A percentile compares a stretch with the other conserved stretches of the same genome.
Conservation (phyloP, 768 basidiomycete species). For the Suillus decipiens region DNA sequence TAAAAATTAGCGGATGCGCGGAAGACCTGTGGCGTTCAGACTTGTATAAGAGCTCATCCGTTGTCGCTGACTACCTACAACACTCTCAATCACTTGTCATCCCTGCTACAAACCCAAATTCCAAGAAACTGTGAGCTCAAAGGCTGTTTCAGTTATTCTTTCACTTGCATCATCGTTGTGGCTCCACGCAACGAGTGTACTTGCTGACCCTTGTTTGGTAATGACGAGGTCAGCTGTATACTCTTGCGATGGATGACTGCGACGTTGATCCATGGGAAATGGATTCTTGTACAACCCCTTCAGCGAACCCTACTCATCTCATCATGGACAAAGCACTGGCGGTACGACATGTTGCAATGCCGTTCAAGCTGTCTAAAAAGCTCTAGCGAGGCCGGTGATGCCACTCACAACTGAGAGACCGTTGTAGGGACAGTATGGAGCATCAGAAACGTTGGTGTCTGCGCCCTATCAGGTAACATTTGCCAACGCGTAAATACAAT, state of each 20-base stretch:
- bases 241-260: constrained; percentile 84
- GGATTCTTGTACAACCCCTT: constrained; percentile 17
- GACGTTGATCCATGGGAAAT: constrained; percentile 49
- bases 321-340: not conserved
- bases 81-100: not conserved
- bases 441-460: not conserved
- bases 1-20: not conserved
- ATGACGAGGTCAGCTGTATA: constrained; percentile 32
- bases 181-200: constrained; percentile 34
- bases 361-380: not conserved
- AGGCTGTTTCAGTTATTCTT: constrained; percentile 7
- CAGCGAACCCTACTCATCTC: constrained; percentile 1
- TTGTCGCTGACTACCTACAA: not conserved
- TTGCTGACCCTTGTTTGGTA: constrained; percentile 26
- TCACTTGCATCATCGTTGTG: constrained; percentile 37
- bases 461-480: not conserved
- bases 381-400: not conserved
- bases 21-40: not conserved
- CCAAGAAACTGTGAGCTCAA: not conserved
- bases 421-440: no score
- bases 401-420: not conserved
- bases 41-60: constrained; percentile 2
- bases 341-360: not conserved
- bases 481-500: not conserved
- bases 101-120: not conserved